Conservation (phyloP, 2,329 filamentous ascomycete species). For the Calonectria hongkongensis region DNA sequence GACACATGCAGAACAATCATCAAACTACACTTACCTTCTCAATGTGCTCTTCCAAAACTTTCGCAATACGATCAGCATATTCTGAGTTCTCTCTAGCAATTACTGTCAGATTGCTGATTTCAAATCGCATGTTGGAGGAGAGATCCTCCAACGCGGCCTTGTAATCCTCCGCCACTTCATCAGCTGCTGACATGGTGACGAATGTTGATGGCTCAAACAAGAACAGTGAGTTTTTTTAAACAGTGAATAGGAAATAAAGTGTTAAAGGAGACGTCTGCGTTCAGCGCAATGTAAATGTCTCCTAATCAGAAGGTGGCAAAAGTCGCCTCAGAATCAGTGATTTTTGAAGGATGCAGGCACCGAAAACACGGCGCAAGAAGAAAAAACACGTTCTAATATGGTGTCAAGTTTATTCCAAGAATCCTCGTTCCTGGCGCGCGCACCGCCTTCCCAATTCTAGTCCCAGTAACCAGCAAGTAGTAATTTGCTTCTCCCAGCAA, state of each 20-base stretch:
- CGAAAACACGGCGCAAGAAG: conserved; percentile 43
- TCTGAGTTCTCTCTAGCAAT: conserved; percentile 99
- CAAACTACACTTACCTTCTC: conserved; percentile 82
- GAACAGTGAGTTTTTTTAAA: conserved; percentile 33
- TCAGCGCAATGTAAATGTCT: conserved; percentile 29
- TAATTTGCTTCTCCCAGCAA: conserved; percentile 48
- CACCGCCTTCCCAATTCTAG: conserved; percentile 50
- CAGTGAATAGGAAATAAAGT: conserved; percentile 39
- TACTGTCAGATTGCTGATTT: conserved; percentile 97
- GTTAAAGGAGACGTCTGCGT: conserved; percentile 38
- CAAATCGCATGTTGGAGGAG: conserved; percentile 91
- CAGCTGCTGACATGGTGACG: conserved; percentile 71
- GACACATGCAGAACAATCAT: neutral
- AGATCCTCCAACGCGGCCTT: conserved; percentile 94
- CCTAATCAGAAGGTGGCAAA: conserved; percentile 39
- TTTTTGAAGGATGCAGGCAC: conserved; percentile 39
- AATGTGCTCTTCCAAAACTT: conserved; percentile 94
- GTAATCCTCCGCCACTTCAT: conserved; percentile 96
- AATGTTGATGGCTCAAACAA: conserved; percentile 42
- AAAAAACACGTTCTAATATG: conserved; percentile 51
- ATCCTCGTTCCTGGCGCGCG: conserved; percentile 48
- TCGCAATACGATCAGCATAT: conserved; percentile 93
- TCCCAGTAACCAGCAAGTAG: conserved; percentile 47
- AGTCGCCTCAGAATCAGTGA: conserved; percentile 37
- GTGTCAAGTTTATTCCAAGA: conserved; percentile 57